Percentiles rank a stretch among this genome's conserved stretches.
Evolutionary conservation across 176 grass and related monocot species (phyloP).

Genomic region (Ananas comosus): DNA sequence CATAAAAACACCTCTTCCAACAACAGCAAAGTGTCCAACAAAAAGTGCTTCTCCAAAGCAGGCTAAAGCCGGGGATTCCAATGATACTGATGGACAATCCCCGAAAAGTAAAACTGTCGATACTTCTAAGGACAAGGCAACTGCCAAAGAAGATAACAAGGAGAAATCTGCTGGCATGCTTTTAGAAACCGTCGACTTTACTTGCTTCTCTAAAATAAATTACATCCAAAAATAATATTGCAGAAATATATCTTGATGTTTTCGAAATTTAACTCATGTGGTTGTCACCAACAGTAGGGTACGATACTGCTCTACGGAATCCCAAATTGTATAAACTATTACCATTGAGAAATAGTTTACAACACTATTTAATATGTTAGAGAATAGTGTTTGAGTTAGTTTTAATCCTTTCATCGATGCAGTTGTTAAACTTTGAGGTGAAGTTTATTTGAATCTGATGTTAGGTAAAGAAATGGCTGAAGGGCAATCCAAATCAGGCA

Average conservation of each 20-base stretch:
- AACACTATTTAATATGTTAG: too few relatives aligned
- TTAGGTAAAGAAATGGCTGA: constrained; percentile 24
- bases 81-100: neutral
- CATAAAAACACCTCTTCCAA: neutral
- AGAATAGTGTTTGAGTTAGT: too few relatives aligned
- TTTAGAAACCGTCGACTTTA: neutral
- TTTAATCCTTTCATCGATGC: too few relatives aligned
- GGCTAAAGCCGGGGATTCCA: neutral
- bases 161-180: constrained; percentile 21
- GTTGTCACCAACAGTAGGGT: too few relatives aligned
- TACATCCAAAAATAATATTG: neutral
- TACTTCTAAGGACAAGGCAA: constrained; percentile 11
- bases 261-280: neutral
- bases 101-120: constrained; percentile 18
- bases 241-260: neutral
- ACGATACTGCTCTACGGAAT: too few relatives aligned
- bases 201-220: neutral
- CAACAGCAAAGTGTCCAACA: neutral
- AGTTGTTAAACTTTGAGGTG: neutral
- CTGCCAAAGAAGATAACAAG: constrained; percentile 18
- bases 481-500: constrained; percentile 8
- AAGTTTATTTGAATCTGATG: neutral
- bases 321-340: too few relatives aligned
- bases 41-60: constrained; percentile 11
- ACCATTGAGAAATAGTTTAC: too few relatives aligned